phyloP scores from a whole-genome alignment of 768 basidiomycete species.

The Trametes cubensis region DNA sequence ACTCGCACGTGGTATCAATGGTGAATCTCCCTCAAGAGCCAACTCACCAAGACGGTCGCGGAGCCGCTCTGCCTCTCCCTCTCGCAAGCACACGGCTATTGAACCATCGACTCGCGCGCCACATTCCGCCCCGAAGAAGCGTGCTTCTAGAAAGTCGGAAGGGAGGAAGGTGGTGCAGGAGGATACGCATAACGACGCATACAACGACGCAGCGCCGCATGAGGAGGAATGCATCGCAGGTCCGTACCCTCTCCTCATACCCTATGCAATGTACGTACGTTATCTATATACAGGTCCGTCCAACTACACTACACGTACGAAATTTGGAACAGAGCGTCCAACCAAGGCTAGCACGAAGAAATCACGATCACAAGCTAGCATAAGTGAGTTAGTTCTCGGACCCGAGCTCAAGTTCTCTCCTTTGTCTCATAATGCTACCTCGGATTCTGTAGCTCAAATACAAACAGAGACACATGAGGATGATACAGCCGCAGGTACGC shows the following conservation, averaged over 20 bases:
- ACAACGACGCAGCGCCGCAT: background rate
- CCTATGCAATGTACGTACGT: background rate
- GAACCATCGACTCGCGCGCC: background rate
- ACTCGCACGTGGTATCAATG: slow-evolving; percentile 50
- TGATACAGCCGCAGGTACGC: too few species aligned
- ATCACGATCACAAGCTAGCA: background rate
- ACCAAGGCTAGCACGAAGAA: background rate
- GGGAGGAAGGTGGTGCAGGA: background rate
- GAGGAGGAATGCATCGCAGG: background rate
- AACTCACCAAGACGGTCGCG: slow-evolving; percentile 17
- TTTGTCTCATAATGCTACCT: too few species aligned
- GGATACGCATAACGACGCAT: background rate
- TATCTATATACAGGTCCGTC: background rate
- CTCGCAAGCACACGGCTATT: background rate
- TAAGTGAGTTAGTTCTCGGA: background rate
- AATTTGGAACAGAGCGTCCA: background rate
- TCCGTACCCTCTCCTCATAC: background rate
- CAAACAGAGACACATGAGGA: too few species aligned
- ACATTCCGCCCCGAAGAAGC: background rate
- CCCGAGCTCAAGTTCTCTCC: background rate
- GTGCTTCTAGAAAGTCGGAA: background rate
- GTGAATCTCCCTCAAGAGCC: slow-evolving; percentile 44
- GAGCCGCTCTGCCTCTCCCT: slow-evolving; percentile 16
- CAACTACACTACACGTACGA: background rate
- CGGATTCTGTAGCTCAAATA: too few species aligned